Evolutionary conservation across 139 green algal genomes (phyloP), one percentile per base, ranked within the genome.

Genomic region (Closterium sp.): DNA sequence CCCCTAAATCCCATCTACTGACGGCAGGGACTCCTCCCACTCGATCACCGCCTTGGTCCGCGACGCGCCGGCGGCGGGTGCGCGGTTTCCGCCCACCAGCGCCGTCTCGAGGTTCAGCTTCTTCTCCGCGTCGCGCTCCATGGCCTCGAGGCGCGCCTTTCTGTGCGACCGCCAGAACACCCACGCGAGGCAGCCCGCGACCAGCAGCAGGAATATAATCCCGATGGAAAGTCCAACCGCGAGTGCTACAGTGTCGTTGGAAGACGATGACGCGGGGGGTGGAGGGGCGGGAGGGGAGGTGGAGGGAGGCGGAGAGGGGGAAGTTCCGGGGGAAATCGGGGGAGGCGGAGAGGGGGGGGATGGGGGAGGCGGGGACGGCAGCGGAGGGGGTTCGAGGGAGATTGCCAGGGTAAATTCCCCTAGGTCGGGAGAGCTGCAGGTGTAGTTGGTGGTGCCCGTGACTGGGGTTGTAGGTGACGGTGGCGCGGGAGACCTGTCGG

Each of bases 71-170:
- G 31, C 66, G 0, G 30, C 64, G 0, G 87, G 30, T 9, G 31
- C 66, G 31, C 33, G 31, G 31, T 36, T 35, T 31, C 87, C 83
- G n/a, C 83, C 83, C 4, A 86, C 83, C 83, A 86, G 83, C 83
- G 83, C 83, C 28, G 83, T 86, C 83, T 86, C 83, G 5, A 86
- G 30, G 16, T 32, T 33, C 7, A 33, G 30, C 30, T 33, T 32
- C 83, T 86, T 86, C 83, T 86, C 83, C 83, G 83, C n/a, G 28
- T 86, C 83, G 30, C 83, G n/a, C 83, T 86, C 83, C 83, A 86
- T 86, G 4, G 30, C 21, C 83, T 86, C 83, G 0, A 86, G 83
- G 21, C 6, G 6, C 30, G 30, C 30, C 83, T 33, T 32, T 2
- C 30, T 25, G 21, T 86, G 30, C 83, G 83, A 32, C 25, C 83